Percentiles rank a stretch among this genome's conserved stretches.
Conservation (phyloP, 805 yeast genomes). For the Tetrapisispora namnaoensis region DNA sequence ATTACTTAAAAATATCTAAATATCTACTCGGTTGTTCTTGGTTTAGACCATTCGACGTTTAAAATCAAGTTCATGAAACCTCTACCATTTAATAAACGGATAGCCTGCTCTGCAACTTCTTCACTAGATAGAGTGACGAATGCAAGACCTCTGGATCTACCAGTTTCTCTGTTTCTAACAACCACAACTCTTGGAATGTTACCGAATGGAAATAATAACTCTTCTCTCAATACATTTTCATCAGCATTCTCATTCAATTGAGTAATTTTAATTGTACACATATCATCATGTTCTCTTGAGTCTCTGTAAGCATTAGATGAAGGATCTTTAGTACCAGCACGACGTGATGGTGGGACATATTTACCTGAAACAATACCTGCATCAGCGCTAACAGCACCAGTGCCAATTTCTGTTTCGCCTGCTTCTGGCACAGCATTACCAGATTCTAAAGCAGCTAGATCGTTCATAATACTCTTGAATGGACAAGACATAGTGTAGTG, state of each 20-base stretch:
- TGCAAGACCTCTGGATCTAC: constrained; percentile 91
- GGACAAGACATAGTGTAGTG: constrained; percentile 96
- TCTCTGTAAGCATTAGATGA: constrained; percentile 34
- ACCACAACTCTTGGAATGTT: constrained; percentile 66
- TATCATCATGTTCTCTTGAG: constrained; percentile 65
- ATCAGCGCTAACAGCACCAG: constrained; percentile 27
- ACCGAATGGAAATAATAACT: constrained; percentile 60
- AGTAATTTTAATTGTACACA: constrained; percentile 79
- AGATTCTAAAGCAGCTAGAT: constrained; percentile 34
- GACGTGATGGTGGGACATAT: constrained; percentile 54
- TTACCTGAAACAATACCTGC: constrained; percentile 32
- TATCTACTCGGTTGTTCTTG: constrained; percentile 12
- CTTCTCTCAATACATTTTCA: constrained; percentile 68
- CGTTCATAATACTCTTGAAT: constrained; percentile 73
- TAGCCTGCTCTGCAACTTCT: constrained; percentile 64
- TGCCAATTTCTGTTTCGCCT: constrained; percentile 25
- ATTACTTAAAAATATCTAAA: constrained; percentile 33
- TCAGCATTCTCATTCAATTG: constrained; percentile 80
- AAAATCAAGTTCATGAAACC: constrained; percentile 87
- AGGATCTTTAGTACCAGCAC: constrained; percentile 35
- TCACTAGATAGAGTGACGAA: constrained; percentile 73
- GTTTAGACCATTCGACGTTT: constrained; percentile 53
- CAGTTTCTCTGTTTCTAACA: constrained; percentile 86
- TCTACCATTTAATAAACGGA: constrained; percentile 71
- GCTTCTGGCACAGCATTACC: constrained; percentile 24